Evolutionary conservation across 2,329 filamentous ascomycete species (phyloP).

Genomic region (Cercospora sp.): DNA sequence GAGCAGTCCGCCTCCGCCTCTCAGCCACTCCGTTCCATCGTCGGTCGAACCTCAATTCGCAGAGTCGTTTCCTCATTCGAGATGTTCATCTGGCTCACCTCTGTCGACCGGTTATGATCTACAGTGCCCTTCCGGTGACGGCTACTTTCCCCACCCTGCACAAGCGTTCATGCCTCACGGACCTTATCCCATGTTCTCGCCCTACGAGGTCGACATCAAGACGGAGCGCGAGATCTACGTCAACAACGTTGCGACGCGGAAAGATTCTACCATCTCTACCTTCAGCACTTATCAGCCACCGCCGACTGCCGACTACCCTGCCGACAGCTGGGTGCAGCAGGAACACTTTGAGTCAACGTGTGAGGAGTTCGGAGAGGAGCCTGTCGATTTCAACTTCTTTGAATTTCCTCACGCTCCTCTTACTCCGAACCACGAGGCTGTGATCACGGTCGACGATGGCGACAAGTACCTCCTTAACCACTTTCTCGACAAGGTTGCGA

Average conservation of each 20-base stretch:
- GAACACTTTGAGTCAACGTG: conserved; percentile 67
- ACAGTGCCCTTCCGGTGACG: conserved; percentile 58
- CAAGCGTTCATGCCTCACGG: conserved; percentile 38
- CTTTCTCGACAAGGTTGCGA: conserved; percentile 84
- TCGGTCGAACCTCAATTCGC: conserved; percentile 69
- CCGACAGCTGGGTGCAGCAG: conserved; percentile 70
- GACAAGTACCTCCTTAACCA: conserved; percentile 87
- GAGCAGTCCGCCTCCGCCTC: conserved; percentile 70
- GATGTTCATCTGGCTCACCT: conserved; percentile 78
- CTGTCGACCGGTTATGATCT: conserved; percentile 66
- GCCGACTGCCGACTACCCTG: conserved; percentile 65
- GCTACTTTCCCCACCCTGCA: conserved; percentile 59
- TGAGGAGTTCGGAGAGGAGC: conserved; percentile 61
- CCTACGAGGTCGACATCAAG: conserved; percentile 94
- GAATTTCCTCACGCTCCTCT: conserved; percentile 72
- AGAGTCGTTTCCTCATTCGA: conserved; percentile 69
- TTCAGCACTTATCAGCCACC: conserved; percentile 89
- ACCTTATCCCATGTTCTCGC: conserved; percentile 62
- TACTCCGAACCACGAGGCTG: conserved; percentile 64
- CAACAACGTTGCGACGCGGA: conserved; percentile 80
- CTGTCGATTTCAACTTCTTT: conserved; percentile 73
- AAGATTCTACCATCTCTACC: conserved; percentile 85
- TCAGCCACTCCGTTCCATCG: conserved; percentile 70
- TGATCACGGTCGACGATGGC: conserved; percentile 80
- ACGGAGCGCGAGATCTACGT: conserved; percentile 93